Evolutionary conservation across 768 basidiomycete genomes (phyloP), one percentile per base, ranked within the genome.

Genomic region (Trametes coccinea): DNA sequence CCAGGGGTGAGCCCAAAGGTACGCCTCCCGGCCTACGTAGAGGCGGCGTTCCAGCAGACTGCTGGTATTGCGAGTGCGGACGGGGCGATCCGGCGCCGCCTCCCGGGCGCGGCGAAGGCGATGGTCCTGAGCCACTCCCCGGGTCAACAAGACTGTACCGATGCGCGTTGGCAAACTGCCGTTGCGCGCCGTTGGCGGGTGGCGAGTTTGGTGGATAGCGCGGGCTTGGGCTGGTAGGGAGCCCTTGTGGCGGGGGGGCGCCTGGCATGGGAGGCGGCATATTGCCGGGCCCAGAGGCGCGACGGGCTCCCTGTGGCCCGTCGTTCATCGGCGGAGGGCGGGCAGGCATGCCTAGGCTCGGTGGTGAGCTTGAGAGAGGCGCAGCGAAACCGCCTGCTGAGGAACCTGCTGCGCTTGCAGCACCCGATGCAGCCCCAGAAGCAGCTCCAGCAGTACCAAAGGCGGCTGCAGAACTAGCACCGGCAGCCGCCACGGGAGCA

Each of bases 21-120:
- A 11, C 29, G 2, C 56, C 52, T 13, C 60, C 62, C 17, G 60
- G 66, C 5, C 63, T 33, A 9, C 53, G 55, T 33, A 59, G 53
- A n/a, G 61, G 63, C 4, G 65, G 67, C 29, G 54, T 60, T 6
- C 64, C 62, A 27, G 62, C 62, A 5, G 34, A 53, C 27, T 29
- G 63, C 43, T 55, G 64, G 0, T 29, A 39, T 0, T 29, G 44
- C 50, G 37, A 43, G 22, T 22, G 22, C 22, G 22, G 22, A 22
- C 22, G 22, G 1, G 22, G 22, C 22, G 22, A 22, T 22, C 22
- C 22, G 22, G 22, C 22, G 22, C 22, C 22, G 22, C 22, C 22
- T 22, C 22, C 22, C 49, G 60, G 59, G 17, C 66, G 64, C 9
- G 66, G 53, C 22, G 66, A 55, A 41, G 45, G 33, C 50, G 39